phyloP scores from a whole-genome alignment of 306 rosid species.

The Geum urbanum region DNA sequence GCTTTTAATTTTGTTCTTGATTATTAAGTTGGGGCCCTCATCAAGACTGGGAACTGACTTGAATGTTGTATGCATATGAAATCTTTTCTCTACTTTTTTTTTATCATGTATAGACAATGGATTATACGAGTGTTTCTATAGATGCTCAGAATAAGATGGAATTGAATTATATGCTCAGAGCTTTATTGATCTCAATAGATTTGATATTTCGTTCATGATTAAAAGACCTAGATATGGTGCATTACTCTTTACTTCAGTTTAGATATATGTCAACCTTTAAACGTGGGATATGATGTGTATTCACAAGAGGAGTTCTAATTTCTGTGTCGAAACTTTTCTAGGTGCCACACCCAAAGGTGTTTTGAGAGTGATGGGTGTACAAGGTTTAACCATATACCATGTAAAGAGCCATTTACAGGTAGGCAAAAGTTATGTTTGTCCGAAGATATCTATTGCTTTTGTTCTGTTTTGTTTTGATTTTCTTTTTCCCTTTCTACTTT shows the following conservation, averaged over 20 bases:
- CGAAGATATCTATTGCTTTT: background rate
- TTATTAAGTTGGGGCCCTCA: conserved; percentile 14
- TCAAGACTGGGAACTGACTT: background rate
- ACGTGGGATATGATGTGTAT: conserved; percentile 4
- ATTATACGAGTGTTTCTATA: background rate
- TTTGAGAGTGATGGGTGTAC: conserved; percentile 96
- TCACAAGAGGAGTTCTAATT: background rate
- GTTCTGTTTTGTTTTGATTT: background rate
- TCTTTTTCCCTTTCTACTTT: background rate
- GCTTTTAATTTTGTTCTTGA: conserved; percentile 3
- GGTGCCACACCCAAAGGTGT: conserved; percentile 99
- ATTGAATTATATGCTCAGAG: background rate
- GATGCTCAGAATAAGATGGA: background rate
- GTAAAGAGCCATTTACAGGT: conserved; percentile 99
- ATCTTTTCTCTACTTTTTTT: background rate
- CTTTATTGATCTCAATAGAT: background rate
- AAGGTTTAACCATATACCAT: conserved; percentile 92
- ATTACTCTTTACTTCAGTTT: conserved; percentile 13
- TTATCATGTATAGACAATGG: background rate
- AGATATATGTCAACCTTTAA: conserved; percentile 17
- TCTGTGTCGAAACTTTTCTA: conserved; percentile 24
- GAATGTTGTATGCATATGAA: conserved; percentile 4
- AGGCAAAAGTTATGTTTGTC: conserved; percentile 1
- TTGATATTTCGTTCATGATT: background rate
- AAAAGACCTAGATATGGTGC: conserved; percentile 21